A percentile compares a stretch with the other conserved stretches of the same genome.
Evolutionary conservation across 2,329 filamentous ascomycete species (phyloP).

Genomic region (Aspergillus pseudoglaucus): DNA sequence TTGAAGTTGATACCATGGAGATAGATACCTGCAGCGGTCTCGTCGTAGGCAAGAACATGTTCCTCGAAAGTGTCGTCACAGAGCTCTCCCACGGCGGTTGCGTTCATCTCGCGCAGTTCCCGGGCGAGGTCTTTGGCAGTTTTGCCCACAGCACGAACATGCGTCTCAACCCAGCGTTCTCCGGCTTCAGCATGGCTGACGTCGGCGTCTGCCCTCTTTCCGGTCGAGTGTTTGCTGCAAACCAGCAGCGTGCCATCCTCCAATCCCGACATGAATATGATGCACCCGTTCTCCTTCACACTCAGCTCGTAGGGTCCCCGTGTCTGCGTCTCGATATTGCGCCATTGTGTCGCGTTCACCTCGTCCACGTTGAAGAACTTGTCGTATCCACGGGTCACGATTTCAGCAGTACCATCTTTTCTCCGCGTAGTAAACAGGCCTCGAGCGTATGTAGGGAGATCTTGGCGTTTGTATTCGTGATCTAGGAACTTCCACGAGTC

Average conservation of each 20-base stretch:
- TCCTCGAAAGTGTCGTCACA: conserved; percentile 97
- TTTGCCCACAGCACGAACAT: conserved; percentile 71
- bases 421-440: conserved; percentile 84
- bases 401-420: conserved; percentile 61
- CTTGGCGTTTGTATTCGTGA: conserved; percentile 85
- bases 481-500: conserved; percentile 92
- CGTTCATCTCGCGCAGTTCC: conserved; percentile 71
- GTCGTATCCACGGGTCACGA: conserved; percentile 86
- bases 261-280: conserved; percentile 91
- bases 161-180: conserved; percentile 72
- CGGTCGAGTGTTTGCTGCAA: conserved; percentile 98
- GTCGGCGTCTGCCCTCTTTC: conserved; percentile 62
- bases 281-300: conserved; percentile 98
- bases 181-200: conserved; percentile 79
- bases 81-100: conserved; percentile 90
- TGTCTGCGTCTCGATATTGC: conserved; percentile 67
- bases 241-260: conserved; percentile 85
- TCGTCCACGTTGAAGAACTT: conserved; percentile 97
- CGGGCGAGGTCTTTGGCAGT: conserved; percentile 70
- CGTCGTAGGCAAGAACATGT: conserved; percentile 84
- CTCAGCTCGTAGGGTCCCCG: conserved; percentile 88
- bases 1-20: conserved; percentile 96
- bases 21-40: conserved; percentile 80
- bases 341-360: conserved; percentile 74
- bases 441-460: conserved; percentile 85